Percentiles rank a stretch among this genome's conserved stretches.
Conservation (phyloP, 768 basidiomycete genomes). For the Hortiboletus campestris region DNA sequence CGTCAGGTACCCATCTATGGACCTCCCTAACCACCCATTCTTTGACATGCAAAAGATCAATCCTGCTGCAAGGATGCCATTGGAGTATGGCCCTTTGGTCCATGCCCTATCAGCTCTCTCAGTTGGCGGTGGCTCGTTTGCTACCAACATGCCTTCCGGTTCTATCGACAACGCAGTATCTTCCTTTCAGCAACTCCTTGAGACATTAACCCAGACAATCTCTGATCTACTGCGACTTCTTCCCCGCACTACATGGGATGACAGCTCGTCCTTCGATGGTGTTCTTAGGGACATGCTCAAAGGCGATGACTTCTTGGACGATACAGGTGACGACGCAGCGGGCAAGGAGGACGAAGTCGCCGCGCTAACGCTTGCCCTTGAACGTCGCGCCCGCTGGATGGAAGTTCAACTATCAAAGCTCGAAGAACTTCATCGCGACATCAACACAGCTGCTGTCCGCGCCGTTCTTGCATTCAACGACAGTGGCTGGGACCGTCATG, state of each 20-base stretch:
- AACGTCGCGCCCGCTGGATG: slow-evolving; percentile 92
- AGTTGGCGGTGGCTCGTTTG: slow-evolving; percentile 81
- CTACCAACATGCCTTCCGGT: slow-evolving; percentile 73
- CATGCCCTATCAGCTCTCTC: slow-evolving; percentile 85
- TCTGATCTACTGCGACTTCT: slow-evolving; percentile 82
- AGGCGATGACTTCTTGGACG: slow-evolving; percentile 83
- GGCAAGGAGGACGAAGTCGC: slow-evolving; percentile 83
- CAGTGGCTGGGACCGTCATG: slow-evolving; percentile 75
- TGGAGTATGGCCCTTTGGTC: slow-evolving; percentile 83
- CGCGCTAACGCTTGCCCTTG: slow-evolving; percentile 76
- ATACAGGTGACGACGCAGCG: slow-evolving; percentile 59
- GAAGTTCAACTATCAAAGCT: slow-evolving; percentile 86
- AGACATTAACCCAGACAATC: slow-evolving; percentile 87
- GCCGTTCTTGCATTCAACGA: slow-evolving; percentile 83
- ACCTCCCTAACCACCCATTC: slow-evolving; percentile 68
- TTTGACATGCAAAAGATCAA: slow-evolving; percentile 72
- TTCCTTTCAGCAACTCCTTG: slow-evolving; percentile 84
- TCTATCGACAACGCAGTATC: slow-evolving; percentile 91
- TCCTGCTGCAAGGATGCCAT: slow-evolving; percentile 74
- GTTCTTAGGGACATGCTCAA: slow-evolving; percentile 86
- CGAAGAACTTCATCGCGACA: slow-evolving; percentile 86
- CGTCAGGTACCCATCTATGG: slow-evolving; percentile 57
- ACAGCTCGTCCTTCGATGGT: slow-evolving; percentile 85
- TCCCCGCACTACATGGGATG: slow-evolving; percentile 87
- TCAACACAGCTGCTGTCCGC: slow-evolving; percentile 83